Evolutionary conservation across 2,329 filamentous ascomycete genomes (phyloP).

Genomic region (Juglanconis sp.): DNA sequence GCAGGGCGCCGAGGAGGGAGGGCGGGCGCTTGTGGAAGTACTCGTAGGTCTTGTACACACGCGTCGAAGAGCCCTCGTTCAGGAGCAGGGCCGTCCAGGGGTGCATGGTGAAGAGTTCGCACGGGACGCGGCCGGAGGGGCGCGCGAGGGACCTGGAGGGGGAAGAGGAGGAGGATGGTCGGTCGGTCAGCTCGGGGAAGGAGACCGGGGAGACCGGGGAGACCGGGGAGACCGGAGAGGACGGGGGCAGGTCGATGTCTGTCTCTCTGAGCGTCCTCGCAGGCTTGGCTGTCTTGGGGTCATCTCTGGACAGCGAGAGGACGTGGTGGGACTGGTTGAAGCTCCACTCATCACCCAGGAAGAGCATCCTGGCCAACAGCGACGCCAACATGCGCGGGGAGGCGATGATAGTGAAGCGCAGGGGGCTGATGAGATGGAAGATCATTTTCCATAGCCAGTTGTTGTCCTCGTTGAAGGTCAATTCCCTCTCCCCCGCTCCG

Average conservation of each 20-base stretch:
- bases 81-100: constrained; percentile 64
- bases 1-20: constrained; percentile 54
- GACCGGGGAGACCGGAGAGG: neutral
- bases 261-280: neutral
- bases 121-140: constrained; percentile 22
- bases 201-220: neutral
- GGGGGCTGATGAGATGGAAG: constrained; percentile 51
- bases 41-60: constrained; percentile 68
- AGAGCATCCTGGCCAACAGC: constrained; percentile 55
- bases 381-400: constrained; percentile 61
- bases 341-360: constrained; percentile 57
- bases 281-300: neutral
- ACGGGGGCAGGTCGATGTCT: no score
- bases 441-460: constrained; percentile 55
- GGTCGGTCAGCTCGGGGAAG: neutral
- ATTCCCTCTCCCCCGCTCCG: constrained; percentile 21
- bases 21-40: constrained; percentile 65
- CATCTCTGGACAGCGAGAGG: constrained; percentile 42
- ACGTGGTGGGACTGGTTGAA: constrained; percentile 64
- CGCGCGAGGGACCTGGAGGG: neutral
- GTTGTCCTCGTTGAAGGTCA: constrained; percentile 26
- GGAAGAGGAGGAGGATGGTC: neutral
- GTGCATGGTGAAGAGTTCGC: constrained; percentile 52
- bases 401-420: constrained; percentile 55
- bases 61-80: constrained; percentile 74